Conservation (phyloP, 2,329 filamentous ascomycete genomes). For the Rhynchosporium secalis region DNA sequence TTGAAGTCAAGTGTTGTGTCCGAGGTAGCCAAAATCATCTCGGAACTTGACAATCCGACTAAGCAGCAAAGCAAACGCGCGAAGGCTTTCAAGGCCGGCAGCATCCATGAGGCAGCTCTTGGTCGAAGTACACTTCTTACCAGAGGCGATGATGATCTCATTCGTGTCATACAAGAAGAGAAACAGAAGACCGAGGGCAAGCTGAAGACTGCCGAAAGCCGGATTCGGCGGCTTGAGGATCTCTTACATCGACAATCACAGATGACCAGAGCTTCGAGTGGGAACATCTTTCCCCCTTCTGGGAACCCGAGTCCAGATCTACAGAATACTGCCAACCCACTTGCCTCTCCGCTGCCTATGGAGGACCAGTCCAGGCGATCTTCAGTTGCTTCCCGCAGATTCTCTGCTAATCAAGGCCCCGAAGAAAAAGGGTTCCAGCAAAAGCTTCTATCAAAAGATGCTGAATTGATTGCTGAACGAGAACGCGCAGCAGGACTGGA, state of each 20-base stretch:
- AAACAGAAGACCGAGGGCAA: slow-evolving; percentile 74
- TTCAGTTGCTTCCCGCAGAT: slow-evolving; percentile 59
- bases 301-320: slow-evolving; percentile 48
- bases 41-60: slow-evolving; percentile 78
- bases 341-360: slow-evolving; percentile 35
- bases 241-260: slow-evolving; percentile 81
- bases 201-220: slow-evolving; percentile 80
- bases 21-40: slow-evolving; percentile 74
- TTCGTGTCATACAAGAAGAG: slow-evolving; percentile 76
- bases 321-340: slow-evolving; percentile 47
- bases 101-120: slow-evolving; percentile 84
- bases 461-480: slow-evolving; percentile 73
- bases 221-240: slow-evolving; percentile 88
- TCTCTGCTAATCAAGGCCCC: slow-evolving; percentile 58
- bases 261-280: slow-evolving; percentile 53
- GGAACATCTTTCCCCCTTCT: slow-evolving; percentile 55
- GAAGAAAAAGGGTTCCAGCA: slow-evolving; percentile 63
- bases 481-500: slow-evolving; percentile 67
- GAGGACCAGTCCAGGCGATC: slow-evolving; percentile 56
- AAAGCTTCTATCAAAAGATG: slow-evolving; percentile 68
- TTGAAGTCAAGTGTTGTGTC: slow-evolving; percentile 65
- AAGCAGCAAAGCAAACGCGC: slow-evolving; percentile 83
- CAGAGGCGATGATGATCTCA: slow-evolving; percentile 82
- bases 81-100: slow-evolving; percentile 95
- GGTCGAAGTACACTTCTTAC: slow-evolving; percentile 84